Conservation (phyloP, 495 filamentous ascomycete species). For the Penicillium tannophilum region DNA sequence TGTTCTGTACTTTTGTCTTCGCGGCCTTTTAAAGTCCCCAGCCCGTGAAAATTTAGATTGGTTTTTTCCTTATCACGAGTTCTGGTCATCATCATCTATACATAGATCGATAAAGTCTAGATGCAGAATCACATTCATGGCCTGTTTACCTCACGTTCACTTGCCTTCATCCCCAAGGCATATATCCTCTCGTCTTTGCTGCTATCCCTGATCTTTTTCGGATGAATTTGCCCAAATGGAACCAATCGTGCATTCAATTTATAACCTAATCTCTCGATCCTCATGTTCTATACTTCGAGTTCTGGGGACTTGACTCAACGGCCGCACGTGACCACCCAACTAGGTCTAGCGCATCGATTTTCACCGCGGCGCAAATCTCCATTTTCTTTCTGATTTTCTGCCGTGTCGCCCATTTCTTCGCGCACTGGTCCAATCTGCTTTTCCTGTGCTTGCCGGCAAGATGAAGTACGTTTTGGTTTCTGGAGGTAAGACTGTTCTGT, state of each 20-base stretch:
- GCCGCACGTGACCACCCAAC: neutral
- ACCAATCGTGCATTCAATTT: neutral
- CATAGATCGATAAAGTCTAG: neutral
- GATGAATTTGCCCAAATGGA: neutral
- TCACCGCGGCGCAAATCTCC: conserved; percentile 9
- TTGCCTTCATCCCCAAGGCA: neutral
- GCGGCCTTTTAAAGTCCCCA: neutral
- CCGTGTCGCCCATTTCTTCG: conserved; percentile 6
- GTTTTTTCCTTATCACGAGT: neutral
- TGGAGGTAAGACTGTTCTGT: conserved; percentile 21
- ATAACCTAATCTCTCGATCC: neutral
- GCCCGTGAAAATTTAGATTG: neutral
- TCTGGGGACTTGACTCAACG: neutral
- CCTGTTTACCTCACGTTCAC: neutral
- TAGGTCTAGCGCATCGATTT: conserved; percentile 1
- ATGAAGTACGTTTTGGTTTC: conserved; percentile 34
- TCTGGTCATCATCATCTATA: neutral
- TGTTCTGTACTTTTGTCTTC: neutral
- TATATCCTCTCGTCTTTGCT: neutral
- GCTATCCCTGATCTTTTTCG: no score
- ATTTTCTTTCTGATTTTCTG: conserved; percentile 6
- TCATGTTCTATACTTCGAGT: neutral
- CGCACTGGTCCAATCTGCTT: neutral
- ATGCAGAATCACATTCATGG: neutral
- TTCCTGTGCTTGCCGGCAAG: conserved; percentile 6